Conservation (phyloP, 2,329 filamentous ascomycete species). For the Colletotrichum cuscutae region DNA sequence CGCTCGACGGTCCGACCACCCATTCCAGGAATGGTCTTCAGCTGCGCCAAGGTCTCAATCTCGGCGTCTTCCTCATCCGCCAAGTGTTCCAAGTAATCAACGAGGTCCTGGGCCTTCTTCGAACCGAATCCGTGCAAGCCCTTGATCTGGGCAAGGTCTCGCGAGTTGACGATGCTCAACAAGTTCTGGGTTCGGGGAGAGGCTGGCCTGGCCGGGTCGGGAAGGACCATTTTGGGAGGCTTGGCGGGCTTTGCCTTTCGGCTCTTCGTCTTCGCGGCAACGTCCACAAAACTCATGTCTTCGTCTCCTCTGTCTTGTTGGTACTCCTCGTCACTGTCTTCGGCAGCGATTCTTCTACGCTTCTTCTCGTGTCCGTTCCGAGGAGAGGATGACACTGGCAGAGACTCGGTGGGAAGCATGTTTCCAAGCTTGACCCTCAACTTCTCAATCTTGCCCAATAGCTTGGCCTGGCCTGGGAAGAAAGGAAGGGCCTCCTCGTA, state of each 20-base stretch:
- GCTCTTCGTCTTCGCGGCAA: slow-evolving; percentile 41
- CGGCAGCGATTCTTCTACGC: slow-evolving; percentile 38
- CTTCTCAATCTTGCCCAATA: slow-evolving; percentile 75
- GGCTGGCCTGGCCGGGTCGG: slow-evolving; percentile 54
- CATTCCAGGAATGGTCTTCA: slow-evolving; percentile 66
- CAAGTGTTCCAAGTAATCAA: slow-evolving; percentile 63
- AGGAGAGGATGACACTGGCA: neutral
- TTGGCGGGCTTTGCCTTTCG: slow-evolving; percentile 45
- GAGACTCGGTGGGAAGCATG: slow-evolving; percentile 23
- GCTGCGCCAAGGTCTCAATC: slow-evolving; percentile 61
- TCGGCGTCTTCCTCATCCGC: slow-evolving; percentile 51
- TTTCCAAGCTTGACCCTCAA: slow-evolving; percentile 63
- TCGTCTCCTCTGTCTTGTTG: slow-evolving; percentile 54
- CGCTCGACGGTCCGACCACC: slow-evolving; percentile 66
- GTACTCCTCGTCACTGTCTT: slow-evolving; percentile 51
- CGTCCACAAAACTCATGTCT: slow-evolving; percentile 48
- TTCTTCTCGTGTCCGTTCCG: slow-evolving; percentile 36
- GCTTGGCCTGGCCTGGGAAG: slow-evolving; percentile 87
- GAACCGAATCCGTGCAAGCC: slow-evolving; percentile 76
- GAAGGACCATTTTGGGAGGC: slow-evolving; percentile 39
- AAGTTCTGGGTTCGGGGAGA: slow-evolving; percentile 71
- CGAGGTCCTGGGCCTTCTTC: slow-evolving; percentile 74
- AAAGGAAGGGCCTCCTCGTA: slow-evolving; percentile 86
- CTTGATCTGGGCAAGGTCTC: slow-evolving; percentile 73
- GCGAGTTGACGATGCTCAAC: slow-evolving; percentile 78